Percentiles rank a stretch among this genome's conserved stretches.
phyloP scores from a whole-genome alignment of 306 rosid genomes.

The Acacia crassicarpa region DNA sequence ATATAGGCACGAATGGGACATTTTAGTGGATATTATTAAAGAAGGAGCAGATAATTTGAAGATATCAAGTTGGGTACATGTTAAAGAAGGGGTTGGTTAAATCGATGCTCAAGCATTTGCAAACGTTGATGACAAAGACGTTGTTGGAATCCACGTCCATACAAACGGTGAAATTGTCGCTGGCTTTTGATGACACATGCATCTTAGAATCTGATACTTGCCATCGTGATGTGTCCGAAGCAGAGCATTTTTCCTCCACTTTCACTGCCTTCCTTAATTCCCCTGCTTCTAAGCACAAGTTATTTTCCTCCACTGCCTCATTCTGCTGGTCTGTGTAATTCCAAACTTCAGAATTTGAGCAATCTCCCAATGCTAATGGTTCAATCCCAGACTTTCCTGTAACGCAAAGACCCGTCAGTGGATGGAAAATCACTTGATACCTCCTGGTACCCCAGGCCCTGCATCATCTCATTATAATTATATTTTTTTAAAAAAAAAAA shows the following conservation, averaged over 20 bases:
- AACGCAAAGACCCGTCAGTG: slow-evolving; percentile 71
- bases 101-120: slow-evolving; percentile 71
- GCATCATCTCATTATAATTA: slow-evolving; percentile 39
- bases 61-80: background rate
- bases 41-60: background rate
- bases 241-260: slow-evolving; percentile 40
- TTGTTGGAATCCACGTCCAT: slow-evolving; percentile 66
- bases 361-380: slow-evolving; percentile 59
- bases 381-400: slow-evolving; percentile 6
- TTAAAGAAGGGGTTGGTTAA: slow-evolving; percentile 15
- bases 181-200: slow-evolving; percentile 58
- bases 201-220: slow-evolving; percentile 72
- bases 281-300: too few relatives aligned
- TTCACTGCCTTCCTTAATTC: too few relatives aligned
- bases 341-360: slow-evolving; percentile 66
- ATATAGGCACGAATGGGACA: background rate
- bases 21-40: background rate
- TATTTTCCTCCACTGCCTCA: too few relatives aligned
- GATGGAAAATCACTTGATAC: slow-evolving; percentile 68
- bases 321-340: slow-evolving; percentile 34
- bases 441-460: slow-evolving; percentile 48
- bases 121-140: slow-evolving; percentile 54
- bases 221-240: slow-evolving; percentile 50
- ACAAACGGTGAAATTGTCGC: slow-evolving; percentile 54
- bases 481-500: too few relatives aligned